These are phyloP conservation scores for Plasmodium vinckei DNA, from an alignment of 169 alveolate genomes.

Conservation along the genomic window DNA sequence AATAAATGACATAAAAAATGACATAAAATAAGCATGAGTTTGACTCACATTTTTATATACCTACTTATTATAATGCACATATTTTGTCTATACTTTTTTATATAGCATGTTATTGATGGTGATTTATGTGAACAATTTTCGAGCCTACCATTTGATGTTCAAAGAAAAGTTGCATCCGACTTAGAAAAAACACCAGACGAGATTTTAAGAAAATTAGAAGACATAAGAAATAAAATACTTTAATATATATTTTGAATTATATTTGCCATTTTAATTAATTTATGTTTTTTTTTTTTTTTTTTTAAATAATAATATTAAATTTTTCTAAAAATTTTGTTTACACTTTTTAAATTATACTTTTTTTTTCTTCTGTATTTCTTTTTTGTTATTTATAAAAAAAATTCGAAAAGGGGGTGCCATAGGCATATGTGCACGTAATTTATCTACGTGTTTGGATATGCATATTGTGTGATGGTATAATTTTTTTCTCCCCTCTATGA, in stretches of 20 bases:
- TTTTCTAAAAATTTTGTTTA: no score
- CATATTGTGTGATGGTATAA: background rate
- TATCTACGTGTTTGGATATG: background rate
- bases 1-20: no score
- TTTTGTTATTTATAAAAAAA: background rate
- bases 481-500: background rate
- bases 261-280: background rate
- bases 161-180: slow-evolving; percentile 92
- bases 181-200: slow-evolving; percentile 94
- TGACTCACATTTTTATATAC: background rate
- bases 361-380: background rate
- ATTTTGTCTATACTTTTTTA: background rate
- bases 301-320: no score
- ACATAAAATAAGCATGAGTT: background rate
- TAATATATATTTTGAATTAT: slow-evolving; percentile 64
- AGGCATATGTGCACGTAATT: background rate
- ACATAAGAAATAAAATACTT: slow-evolving; percentile 93
- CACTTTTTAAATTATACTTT: no score
- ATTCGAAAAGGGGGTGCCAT: background rate
- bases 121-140: slow-evolving; percentile 96
- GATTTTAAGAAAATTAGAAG: slow-evolving; percentile 94
- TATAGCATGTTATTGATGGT: slow-evolving; percentile 96
- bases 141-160: slow-evolving; percentile 86
- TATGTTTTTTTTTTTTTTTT: no score
- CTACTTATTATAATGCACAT: no score